phyloP scores from a whole-genome alignment of 1,139 yeast genomes.

The Hanseniaspora uvarum region DNA sequence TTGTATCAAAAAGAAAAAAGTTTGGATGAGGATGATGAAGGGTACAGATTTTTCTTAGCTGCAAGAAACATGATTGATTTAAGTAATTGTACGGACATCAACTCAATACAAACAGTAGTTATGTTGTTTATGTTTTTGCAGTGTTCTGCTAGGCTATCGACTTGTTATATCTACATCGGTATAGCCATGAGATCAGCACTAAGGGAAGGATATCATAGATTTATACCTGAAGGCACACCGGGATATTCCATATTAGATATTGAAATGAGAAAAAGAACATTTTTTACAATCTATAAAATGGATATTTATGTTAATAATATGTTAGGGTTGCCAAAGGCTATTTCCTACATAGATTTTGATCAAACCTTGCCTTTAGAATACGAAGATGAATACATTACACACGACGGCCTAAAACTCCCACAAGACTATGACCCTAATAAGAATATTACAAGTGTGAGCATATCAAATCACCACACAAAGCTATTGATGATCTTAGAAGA shows the following conservation, averaged over 20 bases:
- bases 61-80: conserved; percentile 75
- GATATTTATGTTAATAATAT: conserved; percentile 84
- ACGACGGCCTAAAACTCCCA: conserved; percentile 32
- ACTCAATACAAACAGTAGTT: conserved; percentile 63
- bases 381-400: conserved; percentile 79
- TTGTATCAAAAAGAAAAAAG: neutral
- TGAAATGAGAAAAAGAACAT: conserved; percentile 74
- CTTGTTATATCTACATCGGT: conserved; percentile 89
- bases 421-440: conserved; percentile 1
- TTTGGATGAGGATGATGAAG: conserved; percentile 57
- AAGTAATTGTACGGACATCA: conserved; percentile 53
- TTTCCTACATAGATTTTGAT: conserved; percentile 69
- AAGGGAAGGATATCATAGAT: conserved; percentile 79
- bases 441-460: conserved; percentile 56
- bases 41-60: conserved; percentile 77
- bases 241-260: conserved; percentile 67
- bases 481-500: conserved; percentile 51
- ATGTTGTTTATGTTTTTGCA: conserved; percentile 66
- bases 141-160: conserved; percentile 80
- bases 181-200: conserved; percentile 79
- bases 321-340: conserved; percentile 73
- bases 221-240: conserved; percentile 41
- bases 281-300: conserved; percentile 85
- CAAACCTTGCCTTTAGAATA: conserved; percentile 77
- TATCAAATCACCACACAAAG: conserved; percentile 78